Evolutionary conservation across 1,284 basidiomycete genomes (phyloP), one percentile per base, ranked within the genome.

Genomic region (Leccinum cinnamomeum): DNA sequence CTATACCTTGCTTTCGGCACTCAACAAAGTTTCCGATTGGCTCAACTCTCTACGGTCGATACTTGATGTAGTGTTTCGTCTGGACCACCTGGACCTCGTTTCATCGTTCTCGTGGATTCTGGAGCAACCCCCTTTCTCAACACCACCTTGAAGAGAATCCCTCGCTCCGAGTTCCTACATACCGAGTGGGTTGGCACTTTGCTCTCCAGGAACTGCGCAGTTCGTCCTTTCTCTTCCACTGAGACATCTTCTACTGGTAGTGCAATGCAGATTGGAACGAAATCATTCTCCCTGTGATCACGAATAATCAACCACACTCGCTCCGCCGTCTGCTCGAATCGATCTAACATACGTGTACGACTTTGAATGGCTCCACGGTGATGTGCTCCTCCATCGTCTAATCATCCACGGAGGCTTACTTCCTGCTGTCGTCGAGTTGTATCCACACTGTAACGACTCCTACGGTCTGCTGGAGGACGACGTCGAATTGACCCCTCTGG

Each of bases 391-490:
- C 28, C 28, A 28, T 28, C 28, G 28, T 28, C 28, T 28, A 28
- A 28, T 28, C 28, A 28, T 28, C 28, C 28, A 28, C 28, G 28
- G 28, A 28, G 28, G 28, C 28, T 28, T 28, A 28, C 28, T 28
- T 28, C 28, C 28, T 28, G 28, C 7, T 28, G 28, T 28, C 28
- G 28, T 28, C 28, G 28, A 28, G 28, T 28, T 28, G 28, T 28
- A 28, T 28, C 28, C 28, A 28, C 28, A 28, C 28, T 28, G 28
- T 28, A 28, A 28, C 28, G 28, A 28, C 28, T 28, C 86, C 2
- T 93, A 92, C 71, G 92, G 89, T 5, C 73, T 94, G 6, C 76
- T 94, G 18, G 92, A 94, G 72, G 92, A 94, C 70, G 92, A 94
- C 70, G 81, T 92, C 6, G 92, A 94, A 70, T 75, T 94, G 4